Base-by-base conservation (phyloP, 192 early-diverging fungal genomes). In the Mortierella hygrophila region DNA sequence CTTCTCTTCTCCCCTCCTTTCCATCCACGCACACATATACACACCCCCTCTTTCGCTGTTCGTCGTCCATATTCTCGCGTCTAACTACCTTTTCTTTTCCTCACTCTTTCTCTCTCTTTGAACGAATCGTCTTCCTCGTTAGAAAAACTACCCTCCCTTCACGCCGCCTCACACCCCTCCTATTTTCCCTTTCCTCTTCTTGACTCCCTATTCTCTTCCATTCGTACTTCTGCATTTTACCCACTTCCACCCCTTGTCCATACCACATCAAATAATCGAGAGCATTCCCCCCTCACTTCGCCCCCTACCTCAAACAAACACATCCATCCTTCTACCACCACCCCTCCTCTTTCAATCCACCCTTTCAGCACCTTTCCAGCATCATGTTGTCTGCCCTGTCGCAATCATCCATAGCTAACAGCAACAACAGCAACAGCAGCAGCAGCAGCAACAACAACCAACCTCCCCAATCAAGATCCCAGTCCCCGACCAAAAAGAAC, bases 381-480 rank as follows among this genome's bases (percentile, higher is more conserved):
- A 72, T 57, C 49, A 82, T 82, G 81, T n/a, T 77, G 20, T 77
- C 75, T 37, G 70, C 81, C n/a, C 26, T 82, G 18, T 54, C 81
- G 26, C 81, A 82, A 15, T 42, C 81, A 37, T 72, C 81, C 52
- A 49, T 82, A 60, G 44, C 76, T 2, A 77, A 40, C 71, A 81
- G 42, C 70, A 81, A 55, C 77, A 69, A 38, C 37, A 70, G 38
- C 40, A 70, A 23, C 38, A 70, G 23, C 37, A 70, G 20, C 21
- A 70, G 20, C 21, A 70, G 16, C 68, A 70, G 2, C 40, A n/a
- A 20, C 69, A 46, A 72, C 26, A 29, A 44, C 44, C 78, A 68
- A 21, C 32, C 72, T 20, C 38, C 68, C 0, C 49, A 52, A 2
- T 40, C 77, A 37, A 72, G 70, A 47, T 72, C 52, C n/a, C 47